Percentiles rank a stretch among this genome's conserved stretches.
Conservation (phyloP, 2,329 filamentous ascomycete genomes). For the Aspergillus chevalieri region DNA sequence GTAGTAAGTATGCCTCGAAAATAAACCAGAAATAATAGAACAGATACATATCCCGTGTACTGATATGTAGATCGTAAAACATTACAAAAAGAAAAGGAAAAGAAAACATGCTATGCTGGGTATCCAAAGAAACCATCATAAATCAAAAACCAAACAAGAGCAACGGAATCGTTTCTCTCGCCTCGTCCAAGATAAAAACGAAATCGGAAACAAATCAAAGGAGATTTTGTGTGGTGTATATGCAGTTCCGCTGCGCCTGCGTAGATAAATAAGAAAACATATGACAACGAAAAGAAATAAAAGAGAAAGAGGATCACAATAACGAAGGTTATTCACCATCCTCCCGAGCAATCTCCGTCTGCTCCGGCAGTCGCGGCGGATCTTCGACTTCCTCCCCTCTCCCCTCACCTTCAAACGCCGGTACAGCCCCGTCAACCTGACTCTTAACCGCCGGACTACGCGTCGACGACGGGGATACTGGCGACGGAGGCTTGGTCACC, state of each 20-base stretch:
- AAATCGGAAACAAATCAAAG: background rate
- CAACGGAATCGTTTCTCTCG: too few relatives aligned
- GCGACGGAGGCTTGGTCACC: slow-evolving; percentile 1
- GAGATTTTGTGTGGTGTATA: background rate
- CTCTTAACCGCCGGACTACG: background rate
- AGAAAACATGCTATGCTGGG: slow-evolving; percentile 20
- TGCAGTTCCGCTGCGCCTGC: background rate
- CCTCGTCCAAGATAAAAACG: background rate
- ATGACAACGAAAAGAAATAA: background rate
- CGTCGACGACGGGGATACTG: background rate
- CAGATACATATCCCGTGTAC: background rate
- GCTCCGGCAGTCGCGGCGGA: background rate
- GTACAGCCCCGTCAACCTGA: background rate
- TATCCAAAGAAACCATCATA: slow-evolving; percentile 20
- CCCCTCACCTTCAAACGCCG: background rate
- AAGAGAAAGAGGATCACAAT: background rate
- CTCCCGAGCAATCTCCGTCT: background rate
- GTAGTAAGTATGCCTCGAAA: too few relatives aligned
- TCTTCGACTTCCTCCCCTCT: background rate
- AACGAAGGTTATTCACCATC: background rate
- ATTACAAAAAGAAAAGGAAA: slow-evolving; percentile 1
- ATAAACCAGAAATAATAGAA: background rate
- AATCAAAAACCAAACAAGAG: background rate
- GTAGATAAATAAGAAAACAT: background rate
- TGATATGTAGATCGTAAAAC: background rate